Evolutionary conservation across 495 filamentous ascomycete genomes (phyloP), one percentile per base, ranked within the genome.

Genomic region (Aspergillus steynii): DNA sequence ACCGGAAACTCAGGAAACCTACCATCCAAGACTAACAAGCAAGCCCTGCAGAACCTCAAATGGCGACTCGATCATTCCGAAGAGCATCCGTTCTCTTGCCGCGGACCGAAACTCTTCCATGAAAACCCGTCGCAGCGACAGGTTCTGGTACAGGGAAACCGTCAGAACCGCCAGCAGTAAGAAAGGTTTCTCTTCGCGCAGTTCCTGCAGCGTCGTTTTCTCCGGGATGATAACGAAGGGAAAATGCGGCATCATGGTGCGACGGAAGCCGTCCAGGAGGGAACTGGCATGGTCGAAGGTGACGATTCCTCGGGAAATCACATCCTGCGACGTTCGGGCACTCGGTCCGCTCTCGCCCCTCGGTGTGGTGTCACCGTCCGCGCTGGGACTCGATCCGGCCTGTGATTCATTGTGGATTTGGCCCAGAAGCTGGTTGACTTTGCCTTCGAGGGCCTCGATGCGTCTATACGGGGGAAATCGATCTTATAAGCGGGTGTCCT

Each of bases 101-200:
- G 37, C 37, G 1, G 37, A 14, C 37, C 37, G 37, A 14, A 79
- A 60, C 34, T 70, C 70, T 31, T 70, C 68, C 54, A 75, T 76
- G 45, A 81, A 68, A 4, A 56, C 66, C 6, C 71, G 65, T 70
- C 80, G 74, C 34, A 75, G 69, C 4, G 62, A 69, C 55, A 77
- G 55, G 51, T 75, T 70, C 12, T 68, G 64, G 37, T 76, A 72
- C 6, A 72, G 74, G 1, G 80, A 64, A 15, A 77, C 73, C 63
- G 74, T 75, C 25, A 78, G 62, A 8, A 76, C 70, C 5, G 71
- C 63, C 6, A 78, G 68, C 7, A 78, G 66, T 2, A 76, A 61
- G 47, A 78, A 78, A 0, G 72, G 71, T 10, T 68, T 68, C 8
- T 65, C 63, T 53, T 60, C 50, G 5, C 72, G 69, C 12, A 78